These are phyloP conservation scores for Monarda citriodora DNA, from an alignment of 305 asterid species.

Conservation along the genomic window DNA sequence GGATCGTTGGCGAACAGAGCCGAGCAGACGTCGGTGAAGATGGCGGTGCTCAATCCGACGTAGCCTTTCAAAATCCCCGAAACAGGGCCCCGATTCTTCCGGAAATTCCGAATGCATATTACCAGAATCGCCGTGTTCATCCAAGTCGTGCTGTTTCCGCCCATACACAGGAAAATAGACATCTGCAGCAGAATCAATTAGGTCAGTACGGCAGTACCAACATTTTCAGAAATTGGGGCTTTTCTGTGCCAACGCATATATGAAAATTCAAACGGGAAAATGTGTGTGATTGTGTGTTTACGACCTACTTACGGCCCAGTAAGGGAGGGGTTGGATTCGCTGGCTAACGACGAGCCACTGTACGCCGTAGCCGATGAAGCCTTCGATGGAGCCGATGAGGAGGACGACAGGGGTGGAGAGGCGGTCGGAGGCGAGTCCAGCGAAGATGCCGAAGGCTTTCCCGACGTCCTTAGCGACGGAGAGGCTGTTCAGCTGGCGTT, in stretches of 20 bases:
- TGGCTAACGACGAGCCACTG: conserved; percentile 95
- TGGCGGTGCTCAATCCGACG: conserved; percentile 95
- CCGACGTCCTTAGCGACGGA: conserved; percentile 93
- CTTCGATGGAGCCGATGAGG: conserved; percentile 80
- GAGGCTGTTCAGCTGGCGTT: conserved; percentile 87
- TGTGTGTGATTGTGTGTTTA: conserved; percentile 1
- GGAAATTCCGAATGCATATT: conserved; percentile 84
- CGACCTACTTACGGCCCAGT: conserved; percentile 60
- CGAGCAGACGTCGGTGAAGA: conserved; percentile 88
- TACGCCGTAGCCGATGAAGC: conserved; percentile 82
- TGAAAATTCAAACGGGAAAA: neutral
- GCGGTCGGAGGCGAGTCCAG: conserved; percentile 87
- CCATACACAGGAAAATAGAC: conserved; percentile 91
- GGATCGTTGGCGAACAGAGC: conserved; percentile 85
- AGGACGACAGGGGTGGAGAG: conserved; percentile 62
- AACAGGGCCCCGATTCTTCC: conserved; percentile 83
- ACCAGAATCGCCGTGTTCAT: conserved; percentile 95
- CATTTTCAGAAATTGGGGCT: neutral
- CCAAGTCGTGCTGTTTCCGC: conserved; percentile 99
- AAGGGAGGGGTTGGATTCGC: conserved; percentile 76
- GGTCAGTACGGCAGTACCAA: neutral
- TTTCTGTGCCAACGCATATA: neutral
- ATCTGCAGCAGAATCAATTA: conserved; percentile 36
- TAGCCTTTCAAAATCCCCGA: conserved; percentile 88
- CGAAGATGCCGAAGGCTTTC: conserved; percentile 82